These are phyloP conservation scores for Baudoinia panamericana DNA, from an alignment of 495 filamentous ascomycete species.

Conservation along the genomic window DNA sequence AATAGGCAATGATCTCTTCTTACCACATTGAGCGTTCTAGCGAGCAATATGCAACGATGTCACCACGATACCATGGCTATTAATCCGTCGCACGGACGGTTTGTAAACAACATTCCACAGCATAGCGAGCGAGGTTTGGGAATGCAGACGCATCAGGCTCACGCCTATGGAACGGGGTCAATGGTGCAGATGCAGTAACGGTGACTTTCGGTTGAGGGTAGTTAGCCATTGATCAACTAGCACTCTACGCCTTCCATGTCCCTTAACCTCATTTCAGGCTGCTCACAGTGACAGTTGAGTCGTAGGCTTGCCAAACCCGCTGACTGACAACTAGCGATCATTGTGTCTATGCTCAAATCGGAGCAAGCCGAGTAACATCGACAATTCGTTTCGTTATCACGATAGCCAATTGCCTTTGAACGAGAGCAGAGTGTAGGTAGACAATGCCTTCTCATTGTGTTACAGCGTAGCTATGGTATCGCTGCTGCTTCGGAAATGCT, in stretches of 20 bases:
- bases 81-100: background rate
- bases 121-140: background rate
- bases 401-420: background rate
- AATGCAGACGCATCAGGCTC: slow-evolving; percentile 19
- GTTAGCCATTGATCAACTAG: too few relatives aligned
- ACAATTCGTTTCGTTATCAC: too few relatives aligned
- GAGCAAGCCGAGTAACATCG: too few relatives aligned
- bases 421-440: background rate
- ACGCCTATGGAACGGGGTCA: slow-evolving; percentile 14
- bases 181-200: background rate
- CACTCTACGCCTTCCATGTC: too few relatives aligned
- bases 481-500: too few relatives aligned
- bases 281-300: too few relatives aligned
- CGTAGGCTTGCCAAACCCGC: too few relatives aligned
- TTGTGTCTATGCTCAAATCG: too few relatives aligned
- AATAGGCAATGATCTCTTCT: background rate
- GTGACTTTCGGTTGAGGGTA: background rate
- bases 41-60: slow-evolving; percentile 2
- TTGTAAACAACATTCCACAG: slow-evolving; percentile 9
- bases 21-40: slow-evolving; percentile 15
- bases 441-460: background rate
- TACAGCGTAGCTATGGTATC: too few relatives aligned
- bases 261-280: too few relatives aligned
- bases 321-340: too few relatives aligned
- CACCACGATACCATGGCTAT: background rate